These are phyloP conservation scores for Lodderomyces orthopsilosis DNA, from an alignment of 1,139 yeast species.

Conservation along the genomic window DNA sequence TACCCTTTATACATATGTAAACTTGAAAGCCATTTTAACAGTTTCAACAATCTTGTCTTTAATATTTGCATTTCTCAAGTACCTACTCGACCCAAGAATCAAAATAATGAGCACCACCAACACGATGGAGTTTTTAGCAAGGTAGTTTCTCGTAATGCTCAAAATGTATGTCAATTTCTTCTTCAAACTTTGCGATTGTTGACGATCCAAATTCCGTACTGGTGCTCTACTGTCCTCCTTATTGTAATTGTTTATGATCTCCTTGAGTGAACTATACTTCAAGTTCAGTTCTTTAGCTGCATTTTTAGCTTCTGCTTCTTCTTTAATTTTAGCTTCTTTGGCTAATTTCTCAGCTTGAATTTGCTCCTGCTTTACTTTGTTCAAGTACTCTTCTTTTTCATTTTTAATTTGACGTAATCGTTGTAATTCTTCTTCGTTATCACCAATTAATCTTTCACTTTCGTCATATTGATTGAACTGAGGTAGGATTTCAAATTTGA, in stretches of 20 bases:
- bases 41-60: slow-evolving; percentile 36
- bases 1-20: slow-evolving; percentile 30
- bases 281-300: slow-evolving; percentile 25
- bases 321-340: slow-evolving; percentile 20
- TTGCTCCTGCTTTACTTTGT: slow-evolving; percentile 19
- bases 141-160: slow-evolving; percentile 20
- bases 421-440: slow-evolving; percentile 16
- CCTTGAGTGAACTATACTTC: slow-evolving; percentile 34
- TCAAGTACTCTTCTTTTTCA: slow-evolving; percentile 17
- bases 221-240: background rate
- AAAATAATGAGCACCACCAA: slow-evolving; percentile 25
- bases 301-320: slow-evolving; percentile 16
- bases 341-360: slow-evolving; percentile 22
- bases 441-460: slow-evolving; percentile 27
- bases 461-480: slow-evolving; percentile 25
- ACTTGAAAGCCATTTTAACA: slow-evolving; percentile 44
- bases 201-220: background rate
- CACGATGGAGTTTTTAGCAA: slow-evolving; percentile 31
- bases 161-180: slow-evolving; percentile 16
- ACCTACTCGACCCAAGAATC: slow-evolving; percentile 21
- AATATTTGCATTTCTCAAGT: slow-evolving; percentile 25
- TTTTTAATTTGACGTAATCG: slow-evolving; percentile 20
- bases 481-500: slow-evolving; percentile 38
- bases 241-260: slow-evolving; percentile 16
- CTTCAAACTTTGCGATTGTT: slow-evolving; percentile 13